A percentile compares a stretch with the other conserved stretches of the same genome.
phyloP scores from a whole-genome alignment of 164 flowering plant species.

The Piper betle region DNA sequence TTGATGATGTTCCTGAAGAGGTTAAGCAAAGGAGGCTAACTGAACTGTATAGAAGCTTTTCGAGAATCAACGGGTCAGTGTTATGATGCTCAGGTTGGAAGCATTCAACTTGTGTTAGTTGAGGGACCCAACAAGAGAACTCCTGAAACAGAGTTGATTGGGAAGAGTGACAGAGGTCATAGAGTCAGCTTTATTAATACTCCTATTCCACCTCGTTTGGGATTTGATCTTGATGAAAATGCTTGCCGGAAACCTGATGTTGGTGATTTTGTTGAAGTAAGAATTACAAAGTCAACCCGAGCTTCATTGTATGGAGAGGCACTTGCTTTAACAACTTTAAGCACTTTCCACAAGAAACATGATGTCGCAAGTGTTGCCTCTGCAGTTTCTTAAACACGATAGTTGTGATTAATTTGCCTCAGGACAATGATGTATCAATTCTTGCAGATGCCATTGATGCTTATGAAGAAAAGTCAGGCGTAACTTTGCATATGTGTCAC shows the following conservation, averaged over 20 bases:
- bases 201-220: slow-evolving; percentile 27
- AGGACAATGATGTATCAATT: background rate
- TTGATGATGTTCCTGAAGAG: no score
- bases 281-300: slow-evolving; percentile 55
- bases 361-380: slow-evolving; percentile 4
- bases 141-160: slow-evolving; percentile 84
- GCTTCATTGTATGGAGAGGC: slow-evolving; percentile 90
- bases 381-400: background rate
- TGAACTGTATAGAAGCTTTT: no score
- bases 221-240: slow-evolving; percentile 9
- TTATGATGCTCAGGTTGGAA: slow-evolving; percentile 65
- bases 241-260: slow-evolving; percentile 33
- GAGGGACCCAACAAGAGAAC: slow-evolving; percentile 92
- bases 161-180: slow-evolving; percentile 85
- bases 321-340: no score
- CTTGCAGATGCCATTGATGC: background rate
- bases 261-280: slow-evolving; percentile 90
- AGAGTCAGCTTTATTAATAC: slow-evolving; percentile 41
- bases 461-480: background rate
- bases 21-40: no score
- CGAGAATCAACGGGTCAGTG: slow-evolving; percentile 80
- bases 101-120: slow-evolving; percentile 67
- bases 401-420: background rate
- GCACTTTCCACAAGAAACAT: no score
- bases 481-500: background rate